A percentile compares a stretch with the other conserved stretches of the same genome.
Evolutionary conservation across 2,329 filamentous ascomycete genomes (phyloP).

Genomic region (Amauroascus verrucosus): DNA sequence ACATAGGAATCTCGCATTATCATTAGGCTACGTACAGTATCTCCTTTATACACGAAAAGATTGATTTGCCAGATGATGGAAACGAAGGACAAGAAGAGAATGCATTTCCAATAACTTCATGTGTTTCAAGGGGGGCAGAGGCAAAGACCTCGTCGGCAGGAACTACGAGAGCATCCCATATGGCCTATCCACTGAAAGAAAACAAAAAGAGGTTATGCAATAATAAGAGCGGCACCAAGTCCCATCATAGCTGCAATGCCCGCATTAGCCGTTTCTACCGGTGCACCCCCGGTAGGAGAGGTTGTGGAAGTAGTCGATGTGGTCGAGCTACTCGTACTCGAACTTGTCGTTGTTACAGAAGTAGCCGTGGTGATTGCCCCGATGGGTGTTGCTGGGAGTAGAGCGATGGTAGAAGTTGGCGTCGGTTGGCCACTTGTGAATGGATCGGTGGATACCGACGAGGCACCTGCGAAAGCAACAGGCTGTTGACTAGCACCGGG

Average conservation of each 20-base stretch:
- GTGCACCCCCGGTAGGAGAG: slow-evolving; percentile 16
- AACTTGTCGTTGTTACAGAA: slow-evolving; percentile 1
- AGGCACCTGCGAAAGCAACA: slow-evolving; percentile 45
- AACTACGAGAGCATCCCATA: no score
- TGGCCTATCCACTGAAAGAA: no score
- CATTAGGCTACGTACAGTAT: no score
- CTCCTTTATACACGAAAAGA: no score
- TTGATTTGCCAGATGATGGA: no score
- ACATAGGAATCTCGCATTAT: no score
- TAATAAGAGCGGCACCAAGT: slow-evolving; percentile 27
- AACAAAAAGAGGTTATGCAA: slow-evolving; percentile 1
- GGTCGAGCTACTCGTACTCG: slow-evolving; percentile 15
- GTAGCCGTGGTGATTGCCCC: slow-evolving; percentile 2
- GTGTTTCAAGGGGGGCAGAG: no score
- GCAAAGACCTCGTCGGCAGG: no score
- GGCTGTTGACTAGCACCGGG: slow-evolving; percentile 36
- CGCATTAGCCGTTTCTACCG: slow-evolving; percentile 30
- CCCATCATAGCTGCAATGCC: slow-evolving; percentile 42
- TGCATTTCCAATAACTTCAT: no score
- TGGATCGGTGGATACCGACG: slow-evolving; percentile 39
- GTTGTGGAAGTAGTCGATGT: slow-evolving; percentile 24
- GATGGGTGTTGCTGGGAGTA: slow-evolving; percentile 23
- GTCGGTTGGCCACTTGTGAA: slow-evolving; percentile 47
- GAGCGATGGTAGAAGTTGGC: slow-evolving; percentile 32
- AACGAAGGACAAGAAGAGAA: no score